Evolutionary conservation across 2,329 filamentous ascomycete genomes (phyloP).

Genomic region (Podosphaera aphanis): DNA sequence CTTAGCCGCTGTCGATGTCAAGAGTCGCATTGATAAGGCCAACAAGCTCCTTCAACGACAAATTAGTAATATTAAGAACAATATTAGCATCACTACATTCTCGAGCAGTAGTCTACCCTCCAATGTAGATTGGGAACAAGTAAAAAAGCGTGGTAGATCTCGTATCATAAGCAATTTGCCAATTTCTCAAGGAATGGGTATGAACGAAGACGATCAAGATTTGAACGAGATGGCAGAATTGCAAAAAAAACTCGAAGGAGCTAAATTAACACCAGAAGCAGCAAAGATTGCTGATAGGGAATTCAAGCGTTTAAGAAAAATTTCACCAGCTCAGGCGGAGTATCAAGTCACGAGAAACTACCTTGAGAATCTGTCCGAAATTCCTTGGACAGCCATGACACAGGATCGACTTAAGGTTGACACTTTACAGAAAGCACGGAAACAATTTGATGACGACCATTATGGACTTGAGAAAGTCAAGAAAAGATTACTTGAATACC

Average conservation of each 20-base stretch:
- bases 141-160: slow-evolving; percentile 19
- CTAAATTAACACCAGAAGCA: slow-evolving; percentile 61
- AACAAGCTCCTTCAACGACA: slow-evolving; percentile 68
- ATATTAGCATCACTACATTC: slow-evolving; percentile 62
- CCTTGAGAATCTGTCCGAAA: slow-evolving; percentile 77
- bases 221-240: slow-evolving; percentile 77
- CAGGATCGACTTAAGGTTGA: slow-evolving; percentile 67
- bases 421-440: slow-evolving; percentile 55
- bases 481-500: slow-evolving; percentile 81
- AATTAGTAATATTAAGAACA: slow-evolving; percentile 63
- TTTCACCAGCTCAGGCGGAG: slow-evolving; percentile 88
- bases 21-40: slow-evolving; percentile 56
- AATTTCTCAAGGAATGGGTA: slow-evolving; percentile 9
- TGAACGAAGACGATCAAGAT: slow-evolving; percentile 44
- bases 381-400: slow-evolving; percentile 71
- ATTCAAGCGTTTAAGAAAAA: slow-evolving; percentile 69
- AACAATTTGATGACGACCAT: slow-evolving; percentile 87
- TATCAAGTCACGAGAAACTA: slow-evolving; percentile 88
- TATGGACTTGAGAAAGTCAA: slow-evolving; percentile 95
- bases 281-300: slow-evolving; percentile 80
- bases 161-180: slow-evolving; percentile 8
- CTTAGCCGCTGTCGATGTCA: slow-evolving; percentile 56
- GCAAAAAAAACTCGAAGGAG: slow-evolving; percentile 64
- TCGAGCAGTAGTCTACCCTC: slow-evolving; percentile 38
- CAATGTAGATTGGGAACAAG: slow-evolving; percentile 29